Conservation (phyloP, 495 filamentous ascomycete species). For the Podospora bellae-mahoneyi region DNA sequence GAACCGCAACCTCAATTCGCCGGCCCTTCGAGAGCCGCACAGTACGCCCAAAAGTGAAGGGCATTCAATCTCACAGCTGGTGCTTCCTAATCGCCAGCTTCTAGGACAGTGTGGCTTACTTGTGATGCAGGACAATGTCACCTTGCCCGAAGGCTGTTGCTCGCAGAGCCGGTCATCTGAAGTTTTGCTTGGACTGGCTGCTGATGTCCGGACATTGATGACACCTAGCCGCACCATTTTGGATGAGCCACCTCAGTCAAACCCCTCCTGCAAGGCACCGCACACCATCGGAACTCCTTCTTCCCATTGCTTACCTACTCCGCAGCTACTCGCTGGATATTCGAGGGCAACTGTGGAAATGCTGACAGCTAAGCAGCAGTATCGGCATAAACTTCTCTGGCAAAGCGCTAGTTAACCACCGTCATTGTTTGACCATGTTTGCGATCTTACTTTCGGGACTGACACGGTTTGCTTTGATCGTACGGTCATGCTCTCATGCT, state of each 20-base stretch:
- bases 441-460: background rate
- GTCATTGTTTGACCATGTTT: background rate
- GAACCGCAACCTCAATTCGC: background rate
- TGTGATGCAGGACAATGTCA: constrained; percentile 3
- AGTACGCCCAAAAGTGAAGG: background rate
- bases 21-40: background rate
- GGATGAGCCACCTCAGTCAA: background rate
- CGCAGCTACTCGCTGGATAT: background rate
- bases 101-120: background rate
- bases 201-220: constrained; percentile 6
- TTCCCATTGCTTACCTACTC: background rate
- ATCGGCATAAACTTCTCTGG: background rate
- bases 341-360: background rate
- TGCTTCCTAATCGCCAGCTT: background rate
- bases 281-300: background rate
- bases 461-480: background rate
- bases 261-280: constrained; percentile 1
- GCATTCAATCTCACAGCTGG: background rate
- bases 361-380: background rate
- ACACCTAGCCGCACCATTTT: constrained; percentile 3
- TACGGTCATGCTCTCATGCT: background rate
- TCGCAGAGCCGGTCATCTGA: background rate
- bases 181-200: background rate
- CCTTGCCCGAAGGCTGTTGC: constrained; percentile 2
- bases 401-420: background rate